Evolutionary conservation across 2,329 filamentous ascomycete species (phyloP).

Genomic region (Alternaria viburni): DNA sequence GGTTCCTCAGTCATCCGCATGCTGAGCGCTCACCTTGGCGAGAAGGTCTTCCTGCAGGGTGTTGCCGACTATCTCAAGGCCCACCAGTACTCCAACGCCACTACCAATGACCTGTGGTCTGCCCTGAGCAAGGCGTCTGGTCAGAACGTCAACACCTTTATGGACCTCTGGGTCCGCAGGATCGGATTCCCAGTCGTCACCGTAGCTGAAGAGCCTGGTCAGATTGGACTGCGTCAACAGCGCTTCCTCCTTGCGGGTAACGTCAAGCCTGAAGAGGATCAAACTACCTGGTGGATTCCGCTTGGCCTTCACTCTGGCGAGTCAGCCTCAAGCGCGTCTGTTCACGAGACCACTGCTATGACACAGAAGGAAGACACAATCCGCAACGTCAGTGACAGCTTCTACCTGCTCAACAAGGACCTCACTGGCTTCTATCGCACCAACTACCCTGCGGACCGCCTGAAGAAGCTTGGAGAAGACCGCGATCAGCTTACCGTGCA

Average conservation of each 20-base stretch:
- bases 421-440: constrained; percentile 91
- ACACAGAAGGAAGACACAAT: constrained; percentile 79
- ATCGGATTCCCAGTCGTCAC: constrained; percentile 94
- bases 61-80: constrained; percentile 88
- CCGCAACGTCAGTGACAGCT: constrained; percentile 73
- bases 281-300: constrained; percentile 95
- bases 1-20: constrained; percentile 96
- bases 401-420: constrained; percentile 93
- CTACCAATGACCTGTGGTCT: constrained; percentile 88
- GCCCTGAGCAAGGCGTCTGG: constrained; percentile 87
- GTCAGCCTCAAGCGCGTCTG: constrained; percentile 61
- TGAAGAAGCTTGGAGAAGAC: constrained; percentile 79
- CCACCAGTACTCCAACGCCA: constrained; percentile 88
- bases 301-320: constrained; percentile 79
- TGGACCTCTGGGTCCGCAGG: constrained; percentile 94
- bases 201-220: constrained; percentile 80
- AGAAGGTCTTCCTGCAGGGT: constrained; percentile 86
- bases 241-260: constrained; percentile 93
- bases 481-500: constrained; percentile 78
- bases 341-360: constrained; percentile 70
- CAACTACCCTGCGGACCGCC: constrained; percentile 85
- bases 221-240: constrained; percentile 82
- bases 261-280: constrained; percentile 86
- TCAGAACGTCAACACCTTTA: constrained; percentile 82
- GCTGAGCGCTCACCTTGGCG: constrained; percentile 88